phyloP scores from a whole-genome alignment of 805 yeast species.

The Sugiyamaella valdiviana region DNA sequence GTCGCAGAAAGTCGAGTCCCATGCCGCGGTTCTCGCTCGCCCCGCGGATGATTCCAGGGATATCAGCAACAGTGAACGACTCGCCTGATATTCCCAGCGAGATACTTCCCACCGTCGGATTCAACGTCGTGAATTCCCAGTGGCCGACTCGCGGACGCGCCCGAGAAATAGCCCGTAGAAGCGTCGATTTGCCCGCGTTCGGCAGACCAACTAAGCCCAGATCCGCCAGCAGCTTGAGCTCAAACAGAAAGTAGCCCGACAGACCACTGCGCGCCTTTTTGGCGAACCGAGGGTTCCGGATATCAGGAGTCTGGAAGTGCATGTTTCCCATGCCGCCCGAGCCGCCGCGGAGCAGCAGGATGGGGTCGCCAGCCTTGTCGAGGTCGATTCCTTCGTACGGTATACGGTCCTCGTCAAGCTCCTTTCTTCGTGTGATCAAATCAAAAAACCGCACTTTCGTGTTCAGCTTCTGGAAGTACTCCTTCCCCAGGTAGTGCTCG shows the following conservation, averaged over 20 bases:
- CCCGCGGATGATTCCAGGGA: conserved; percentile 90
- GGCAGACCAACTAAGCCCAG: conserved; percentile 92
- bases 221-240: conserved; percentile 84
- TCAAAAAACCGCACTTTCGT: conserved; percentile 64
- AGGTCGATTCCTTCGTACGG: conserved; percentile 79
- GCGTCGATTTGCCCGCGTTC: conserved; percentile 92
- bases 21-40: conserved; percentile 80
- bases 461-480: conserved; percentile 60
- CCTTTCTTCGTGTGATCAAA: conserved; percentile 48
- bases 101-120: conserved; percentile 89
- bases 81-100: conserved; percentile 44
- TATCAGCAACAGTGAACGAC: conserved; percentile 91
- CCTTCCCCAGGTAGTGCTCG: conserved; percentile 58
- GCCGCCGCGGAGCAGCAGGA: conserved; percentile 74
- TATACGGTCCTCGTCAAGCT: conserved; percentile 57
- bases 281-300: conserved; percentile 86
- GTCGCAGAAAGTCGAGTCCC: conserved; percentile 89
- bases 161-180: conserved; percentile 75
- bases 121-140: conserved; percentile 94
- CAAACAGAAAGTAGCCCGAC: conserved; percentile 64
- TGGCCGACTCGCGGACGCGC: conserved; percentile 92
- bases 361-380: conserved; percentile 57
- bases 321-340: conserved; percentile 93
- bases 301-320: conserved; percentile 79
- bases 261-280: conserved; percentile 71